Evolutionary conservation across 306 rosid genomes (phyloP).

Genomic region (Rubus parviflorus): DNA sequence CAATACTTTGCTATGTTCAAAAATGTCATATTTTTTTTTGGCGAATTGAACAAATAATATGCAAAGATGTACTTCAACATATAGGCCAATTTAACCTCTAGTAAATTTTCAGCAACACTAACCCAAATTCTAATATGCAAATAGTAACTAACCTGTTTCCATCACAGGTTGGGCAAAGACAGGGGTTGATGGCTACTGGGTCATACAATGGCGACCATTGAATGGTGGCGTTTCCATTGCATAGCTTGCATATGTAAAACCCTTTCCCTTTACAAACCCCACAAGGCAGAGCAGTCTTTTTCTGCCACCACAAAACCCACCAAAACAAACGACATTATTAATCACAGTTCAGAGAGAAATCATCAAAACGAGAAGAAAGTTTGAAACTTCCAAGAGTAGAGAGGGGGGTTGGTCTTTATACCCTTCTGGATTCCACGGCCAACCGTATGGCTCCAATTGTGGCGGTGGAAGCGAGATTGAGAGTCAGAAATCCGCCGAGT

Average conservation of each 20-base stretch:
- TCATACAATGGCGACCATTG: slow-evolving; percentile 85
- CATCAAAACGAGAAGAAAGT: background rate
- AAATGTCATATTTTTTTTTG: background rate
- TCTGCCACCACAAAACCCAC: slow-evolving; percentile 44
- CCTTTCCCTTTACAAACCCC: slow-evolving; percentile 75
- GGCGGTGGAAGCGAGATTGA: slow-evolving; percentile 62
- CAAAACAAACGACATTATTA: background rate
- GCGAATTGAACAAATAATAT: background rate
- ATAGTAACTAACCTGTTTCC: slow-evolving; percentile 70
- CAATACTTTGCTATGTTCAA: no score
- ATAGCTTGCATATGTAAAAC: slow-evolving; percentile 79
- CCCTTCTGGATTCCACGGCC: slow-evolving; percentile 67
- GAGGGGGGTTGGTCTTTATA: slow-evolving; percentile 21
- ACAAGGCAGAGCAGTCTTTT: slow-evolving; percentile 63
- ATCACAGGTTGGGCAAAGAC: slow-evolving; percentile 92
- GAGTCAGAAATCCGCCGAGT: slow-evolving; percentile 57
- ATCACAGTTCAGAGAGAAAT: background rate
- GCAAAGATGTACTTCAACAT: background rate
- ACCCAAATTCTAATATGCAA: background rate
- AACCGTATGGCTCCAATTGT: slow-evolving; percentile 55
- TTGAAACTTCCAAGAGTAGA: background rate
- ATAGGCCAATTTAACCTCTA: background rate
- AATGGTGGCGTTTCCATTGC: slow-evolving; percentile 69
- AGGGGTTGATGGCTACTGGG: slow-evolving; percentile 89
- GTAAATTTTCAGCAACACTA: background rate